These are phyloP conservation scores for Fomitopsis palustris DNA, from an alignment of 1,284 basidiomycete species.

Conservation along the genomic window DNA sequence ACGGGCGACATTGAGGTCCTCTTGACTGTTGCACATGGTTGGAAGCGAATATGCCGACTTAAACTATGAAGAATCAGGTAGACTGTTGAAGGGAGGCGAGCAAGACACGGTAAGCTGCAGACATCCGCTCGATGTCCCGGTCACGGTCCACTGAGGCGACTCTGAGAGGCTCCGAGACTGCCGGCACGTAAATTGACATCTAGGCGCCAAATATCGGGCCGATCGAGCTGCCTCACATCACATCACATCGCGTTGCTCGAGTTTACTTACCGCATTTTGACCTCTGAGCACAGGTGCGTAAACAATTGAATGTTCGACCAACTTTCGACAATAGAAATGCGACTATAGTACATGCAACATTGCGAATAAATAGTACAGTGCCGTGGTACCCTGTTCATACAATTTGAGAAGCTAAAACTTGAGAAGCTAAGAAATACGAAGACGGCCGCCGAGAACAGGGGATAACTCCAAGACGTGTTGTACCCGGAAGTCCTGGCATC, in stretches of 20 bases:
- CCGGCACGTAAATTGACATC: background rate
- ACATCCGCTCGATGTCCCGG: background rate
- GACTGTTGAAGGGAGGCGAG: background rate
- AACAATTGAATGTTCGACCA: too few species aligned
- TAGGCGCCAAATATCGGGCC: background rate
- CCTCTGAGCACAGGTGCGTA: background rate
- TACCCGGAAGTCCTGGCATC: conserved; percentile 43
- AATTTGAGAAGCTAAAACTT: background rate
- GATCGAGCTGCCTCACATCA: background rate
- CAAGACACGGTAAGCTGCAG: background rate
- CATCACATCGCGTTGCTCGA: background rate
- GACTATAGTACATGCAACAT: too few species aligned
- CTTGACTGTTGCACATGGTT: background rate
- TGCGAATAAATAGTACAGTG: background rate
- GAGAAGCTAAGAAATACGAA: conserved; percentile 11
- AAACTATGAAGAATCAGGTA: background rate
- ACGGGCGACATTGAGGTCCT: background rate
- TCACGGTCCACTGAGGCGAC: background rate
- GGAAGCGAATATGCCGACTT: background rate
- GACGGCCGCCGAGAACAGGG: conserved; percentile 32
- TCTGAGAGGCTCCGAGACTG: background rate
- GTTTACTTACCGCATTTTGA: background rate
- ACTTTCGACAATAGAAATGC: too few species aligned
- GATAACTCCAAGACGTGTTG: conserved; percentile 38
- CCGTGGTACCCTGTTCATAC: background rate